Percentiles rank a stretch among this genome's conserved stretches.
phyloP scores from a whole-genome alignment of 225 moss, liverwort and hornwort genomes.

The Bryum argenteum region DNA sequence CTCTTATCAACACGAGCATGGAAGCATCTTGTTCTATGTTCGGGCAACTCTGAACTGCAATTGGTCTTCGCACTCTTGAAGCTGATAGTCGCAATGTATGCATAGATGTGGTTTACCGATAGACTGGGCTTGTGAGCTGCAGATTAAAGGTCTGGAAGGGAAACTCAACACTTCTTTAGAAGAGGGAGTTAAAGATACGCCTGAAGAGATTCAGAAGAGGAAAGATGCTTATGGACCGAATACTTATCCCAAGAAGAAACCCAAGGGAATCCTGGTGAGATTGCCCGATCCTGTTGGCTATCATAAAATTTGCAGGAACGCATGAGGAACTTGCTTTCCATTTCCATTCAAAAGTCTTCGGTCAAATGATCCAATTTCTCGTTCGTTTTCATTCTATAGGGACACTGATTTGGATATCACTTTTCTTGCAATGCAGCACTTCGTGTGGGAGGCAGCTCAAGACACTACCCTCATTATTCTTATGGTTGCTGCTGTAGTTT shows the following conservation, averaged over 20 bases:
- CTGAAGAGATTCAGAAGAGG: constrained; percentile 59
- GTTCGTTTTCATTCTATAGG: background rate
- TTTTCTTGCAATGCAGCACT: constrained; percentile 58
- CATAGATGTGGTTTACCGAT: background rate
- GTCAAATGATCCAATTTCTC: background rate
- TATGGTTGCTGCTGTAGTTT: constrained; percentile 82
- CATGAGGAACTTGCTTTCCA: background rate
- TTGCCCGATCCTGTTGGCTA: background rate
- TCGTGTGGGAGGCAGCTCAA: constrained; percentile 92
- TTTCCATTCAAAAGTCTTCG: background rate
- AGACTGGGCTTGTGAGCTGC: constrained; percentile 28
- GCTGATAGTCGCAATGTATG: background rate
- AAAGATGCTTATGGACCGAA: constrained; percentile 75
- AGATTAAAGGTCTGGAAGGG: constrained; percentile 55
- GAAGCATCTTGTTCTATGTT: background rate
- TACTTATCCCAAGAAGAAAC: constrained; percentile 76
- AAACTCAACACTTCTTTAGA: constrained; percentile 63
- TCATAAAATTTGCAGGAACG: background rate
- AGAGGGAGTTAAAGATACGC: constrained; percentile 57
- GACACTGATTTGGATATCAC: background rate
- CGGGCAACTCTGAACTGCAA: background rate
- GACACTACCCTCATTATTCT: constrained; percentile 93
- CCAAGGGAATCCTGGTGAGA: constrained; percentile 69
- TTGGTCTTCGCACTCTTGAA: background rate
- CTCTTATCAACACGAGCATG: background rate